phyloP scores from a whole-genome alignment of 345 rosid species.

The Pistacia vera region DNA sequence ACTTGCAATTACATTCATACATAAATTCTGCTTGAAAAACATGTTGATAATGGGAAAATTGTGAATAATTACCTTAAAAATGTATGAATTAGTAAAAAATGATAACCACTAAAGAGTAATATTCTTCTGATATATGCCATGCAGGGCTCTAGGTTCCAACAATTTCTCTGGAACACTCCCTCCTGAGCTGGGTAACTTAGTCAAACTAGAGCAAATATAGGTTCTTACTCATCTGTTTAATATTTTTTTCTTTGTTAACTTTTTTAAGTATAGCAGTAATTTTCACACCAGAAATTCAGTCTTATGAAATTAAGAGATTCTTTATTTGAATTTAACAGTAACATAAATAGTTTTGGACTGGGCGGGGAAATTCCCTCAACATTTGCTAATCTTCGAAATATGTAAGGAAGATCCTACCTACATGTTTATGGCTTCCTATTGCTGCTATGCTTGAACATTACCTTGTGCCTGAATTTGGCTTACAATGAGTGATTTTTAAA shows the following conservation, averaged over 20 bases:
- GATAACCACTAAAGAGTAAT: not conserved
- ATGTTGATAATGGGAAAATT: no score
- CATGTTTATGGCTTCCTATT: not conserved
- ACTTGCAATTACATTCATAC: not conserved
- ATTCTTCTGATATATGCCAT: not conserved
- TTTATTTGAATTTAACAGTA: not conserved
- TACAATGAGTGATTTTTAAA: not conserved
- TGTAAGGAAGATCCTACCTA: not conserved
- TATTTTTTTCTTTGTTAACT: no score
- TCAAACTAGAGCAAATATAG: slow-evolving; percentile 13
- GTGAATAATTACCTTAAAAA: no score
- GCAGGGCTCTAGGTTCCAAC: not conserved
- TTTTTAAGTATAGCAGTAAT: not conserved
- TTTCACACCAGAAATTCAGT: no score
- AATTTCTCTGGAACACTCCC: slow-evolving; percentile 17
- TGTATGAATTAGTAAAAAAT: no score
- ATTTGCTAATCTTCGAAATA: slow-evolving; percentile 2
- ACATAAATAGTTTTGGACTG: not conserved
- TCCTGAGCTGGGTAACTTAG: slow-evolving; percentile 12
- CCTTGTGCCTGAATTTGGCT: no score
- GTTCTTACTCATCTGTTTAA: not conserved
- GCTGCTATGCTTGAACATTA: not conserved
- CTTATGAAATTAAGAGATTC: not conserved
- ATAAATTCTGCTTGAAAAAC: no score
- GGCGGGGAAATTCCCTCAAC: slow-evolving; percentile 15